phyloP scores from a whole-genome alignment of 805 yeast genomes.

The Metahyphopichia silvanorum region DNA sequence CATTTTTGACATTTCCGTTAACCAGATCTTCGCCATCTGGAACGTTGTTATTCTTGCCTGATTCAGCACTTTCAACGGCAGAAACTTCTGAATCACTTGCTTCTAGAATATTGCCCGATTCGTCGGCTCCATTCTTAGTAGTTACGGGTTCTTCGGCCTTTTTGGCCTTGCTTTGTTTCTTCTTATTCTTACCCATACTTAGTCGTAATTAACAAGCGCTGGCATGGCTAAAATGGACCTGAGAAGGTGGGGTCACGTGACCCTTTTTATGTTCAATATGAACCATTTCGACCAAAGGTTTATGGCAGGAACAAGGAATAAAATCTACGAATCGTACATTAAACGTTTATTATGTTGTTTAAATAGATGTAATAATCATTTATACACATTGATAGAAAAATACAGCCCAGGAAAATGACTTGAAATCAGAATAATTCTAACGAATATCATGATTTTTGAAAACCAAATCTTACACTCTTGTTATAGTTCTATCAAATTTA shows the following conservation, averaged over 20 bases:
- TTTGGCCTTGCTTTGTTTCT: constrained; percentile 9
- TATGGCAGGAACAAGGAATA: background rate
- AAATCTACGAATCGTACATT: too few relatives aligned
- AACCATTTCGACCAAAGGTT: constrained; percentile 1
- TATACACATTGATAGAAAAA: constrained; percentile 7
- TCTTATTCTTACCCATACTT: constrained; percentile 16
- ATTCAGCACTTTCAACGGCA: too few relatives aligned
- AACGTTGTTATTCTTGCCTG: background rate
- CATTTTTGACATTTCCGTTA: constrained; percentile 1
- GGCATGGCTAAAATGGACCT: background rate
- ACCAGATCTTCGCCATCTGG: background rate
- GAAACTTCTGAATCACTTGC: too few relatives aligned
- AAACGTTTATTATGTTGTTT: constrained; percentile 7
- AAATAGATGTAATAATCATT: constrained; percentile 5
- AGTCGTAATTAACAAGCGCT: background rate
- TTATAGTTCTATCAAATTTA: too few relatives aligned
- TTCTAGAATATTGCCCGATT: too few relatives aligned
- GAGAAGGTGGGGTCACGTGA: too few relatives aligned
- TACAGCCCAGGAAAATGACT: constrained; percentile 4
- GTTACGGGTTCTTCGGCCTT: too few relatives aligned
- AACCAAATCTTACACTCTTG: too few relatives aligned
- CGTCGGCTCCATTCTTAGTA: constrained; percentile 1
- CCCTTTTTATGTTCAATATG: too few relatives aligned
- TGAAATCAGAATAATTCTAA: too few relatives aligned
- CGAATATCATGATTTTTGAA: too few relatives aligned